phyloP scores from a whole-genome alignment of 768 basidiomycete genomes.

The Cystobasidiopsis lactophilus region DNA sequence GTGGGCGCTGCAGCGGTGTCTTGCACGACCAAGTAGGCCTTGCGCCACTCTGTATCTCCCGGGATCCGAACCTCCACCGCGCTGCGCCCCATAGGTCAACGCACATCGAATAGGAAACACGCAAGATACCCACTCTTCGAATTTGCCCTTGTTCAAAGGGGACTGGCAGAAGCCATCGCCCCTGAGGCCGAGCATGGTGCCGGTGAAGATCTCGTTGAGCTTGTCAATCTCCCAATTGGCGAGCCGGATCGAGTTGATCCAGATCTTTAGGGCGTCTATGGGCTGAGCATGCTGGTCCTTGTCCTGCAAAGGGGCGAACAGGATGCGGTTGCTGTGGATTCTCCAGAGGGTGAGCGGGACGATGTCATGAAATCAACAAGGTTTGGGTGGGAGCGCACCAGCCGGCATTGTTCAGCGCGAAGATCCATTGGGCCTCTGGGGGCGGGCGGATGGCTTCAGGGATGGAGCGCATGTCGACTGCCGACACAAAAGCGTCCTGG shows the following conservation, averaged over 20 bases:
- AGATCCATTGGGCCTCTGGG: too few relatives aligned
- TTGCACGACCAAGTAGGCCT: slow-evolving; percentile 57
- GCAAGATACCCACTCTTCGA: slow-evolving; percentile 35
- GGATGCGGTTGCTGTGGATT: slow-evolving; percentile 25
- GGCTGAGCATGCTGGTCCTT: background rate
- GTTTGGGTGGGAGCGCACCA: slow-evolving; percentile 25
- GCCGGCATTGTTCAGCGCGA: slow-evolving; percentile 76
- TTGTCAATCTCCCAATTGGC: slow-evolving; percentile 86
- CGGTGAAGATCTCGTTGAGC: slow-evolving; percentile 91
- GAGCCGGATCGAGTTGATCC: slow-evolving; percentile 75
- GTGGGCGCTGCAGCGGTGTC: background rate
- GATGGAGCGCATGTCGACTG: slow-evolving; percentile 22
- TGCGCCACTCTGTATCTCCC: slow-evolving; percentile 96
- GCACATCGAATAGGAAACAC: background rate
- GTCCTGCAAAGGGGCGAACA: background rate
- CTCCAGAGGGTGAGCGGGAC: slow-evolving; percentile 38
- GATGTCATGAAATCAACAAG: background rate
- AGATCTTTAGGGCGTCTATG: slow-evolving; percentile 21
- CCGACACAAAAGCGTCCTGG: slow-evolving; percentile 37
- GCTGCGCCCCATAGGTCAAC: slow-evolving; percentile 20
- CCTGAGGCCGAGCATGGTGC: slow-evolving; percentile 65
- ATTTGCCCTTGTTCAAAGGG: slow-evolving; percentile 33
- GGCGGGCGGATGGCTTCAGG: too few relatives aligned
- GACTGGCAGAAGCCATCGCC: slow-evolving; percentile 21
- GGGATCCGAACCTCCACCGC: slow-evolving; percentile 75